A percentile compares a stretch with the other conserved stretches of the same genome.
phyloP scores from a whole-genome alignment of 208 protist genomes.

The Leptomonas pyrrhocoris region DNA sequence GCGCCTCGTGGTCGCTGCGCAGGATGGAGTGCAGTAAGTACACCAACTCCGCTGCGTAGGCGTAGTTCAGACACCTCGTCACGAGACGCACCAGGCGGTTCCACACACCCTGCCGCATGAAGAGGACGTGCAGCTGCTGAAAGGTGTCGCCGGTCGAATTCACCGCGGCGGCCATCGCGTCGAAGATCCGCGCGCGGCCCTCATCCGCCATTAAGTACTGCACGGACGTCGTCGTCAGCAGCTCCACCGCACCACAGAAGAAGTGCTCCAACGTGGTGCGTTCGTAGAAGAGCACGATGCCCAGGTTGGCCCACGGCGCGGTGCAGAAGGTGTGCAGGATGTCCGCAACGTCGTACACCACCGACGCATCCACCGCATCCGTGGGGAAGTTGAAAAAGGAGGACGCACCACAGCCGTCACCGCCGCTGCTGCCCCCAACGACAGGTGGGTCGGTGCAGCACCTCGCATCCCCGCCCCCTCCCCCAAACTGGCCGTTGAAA shows the following conservation, averaged over 20 bases:
- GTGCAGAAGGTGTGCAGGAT: constrained; percentile 68
- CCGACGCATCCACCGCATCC: constrained; percentile 42
- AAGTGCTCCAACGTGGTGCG: constrained; percentile 54
- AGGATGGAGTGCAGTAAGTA: constrained; percentile 62
- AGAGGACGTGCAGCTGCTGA: constrained; percentile 42
- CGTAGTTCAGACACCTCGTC: constrained; percentile 59
- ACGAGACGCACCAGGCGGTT: constrained; percentile 59
- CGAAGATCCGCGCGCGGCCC: constrained; percentile 56
- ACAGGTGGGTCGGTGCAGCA: constrained; percentile 1
- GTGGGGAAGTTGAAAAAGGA: constrained; percentile 41
- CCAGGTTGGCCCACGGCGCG: constrained; percentile 78
- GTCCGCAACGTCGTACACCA: constrained; percentile 76
- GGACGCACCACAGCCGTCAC: not conserved
- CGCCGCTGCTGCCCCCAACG: not conserved
- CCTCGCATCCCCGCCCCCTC: not conserved
- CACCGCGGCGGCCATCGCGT: constrained; percentile 54
- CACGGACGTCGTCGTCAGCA: constrained; percentile 65
- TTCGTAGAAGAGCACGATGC: constrained; percentile 79
- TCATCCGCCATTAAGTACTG: constrained; percentile 66
- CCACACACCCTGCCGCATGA: constrained; percentile 64
- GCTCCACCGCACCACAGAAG: constrained; percentile 58
- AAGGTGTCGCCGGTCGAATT: constrained; percentile 41
- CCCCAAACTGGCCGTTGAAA: not conserved
- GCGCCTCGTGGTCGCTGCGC: constrained; percentile 31
- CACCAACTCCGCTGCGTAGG: constrained; percentile 57